phyloP scores from a whole-genome alignment of 1,284 basidiomycete species.

The Ceratobasidium sp. region DNA sequence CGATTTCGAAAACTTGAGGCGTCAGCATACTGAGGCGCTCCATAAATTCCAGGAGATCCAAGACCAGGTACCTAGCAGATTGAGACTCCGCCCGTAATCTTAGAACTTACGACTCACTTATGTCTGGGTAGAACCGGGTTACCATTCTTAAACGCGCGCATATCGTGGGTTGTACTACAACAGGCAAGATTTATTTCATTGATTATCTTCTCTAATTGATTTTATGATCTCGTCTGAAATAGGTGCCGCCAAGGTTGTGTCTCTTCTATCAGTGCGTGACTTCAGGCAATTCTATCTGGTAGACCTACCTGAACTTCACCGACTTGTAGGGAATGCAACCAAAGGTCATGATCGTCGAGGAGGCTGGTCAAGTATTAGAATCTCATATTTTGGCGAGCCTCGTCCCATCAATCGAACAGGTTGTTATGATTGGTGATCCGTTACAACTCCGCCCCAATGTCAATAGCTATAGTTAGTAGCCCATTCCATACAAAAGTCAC shows the following conservation, averaged over 20 bases:
- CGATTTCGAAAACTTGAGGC: constrained; percentile 60
- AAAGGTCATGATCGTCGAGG: constrained; percentile 73
- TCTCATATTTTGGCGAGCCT: constrained; percentile 70
- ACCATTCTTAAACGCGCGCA: constrained; percentile 45
- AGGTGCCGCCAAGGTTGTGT: constrained; percentile 52
- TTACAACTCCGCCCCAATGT: constrained; percentile 76
- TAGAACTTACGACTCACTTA: background rate
- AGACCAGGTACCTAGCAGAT: constrained; percentile 56
- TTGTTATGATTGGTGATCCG: constrained; percentile 80
- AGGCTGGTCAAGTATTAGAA: constrained; percentile 84
- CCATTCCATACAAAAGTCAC: too few relatives aligned
- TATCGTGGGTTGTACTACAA: constrained; percentile 55
- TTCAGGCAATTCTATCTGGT: background rate
- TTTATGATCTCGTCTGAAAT: background rate
- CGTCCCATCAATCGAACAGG: constrained; percentile 58
- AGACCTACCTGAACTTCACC: background rate
- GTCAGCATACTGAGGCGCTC: constrained; percentile 54
- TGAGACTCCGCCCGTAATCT: too few relatives aligned
- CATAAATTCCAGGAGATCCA: constrained; percentile 57
- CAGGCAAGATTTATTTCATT: constrained; percentile 40
- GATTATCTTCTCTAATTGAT: background rate
- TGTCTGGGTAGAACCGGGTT: constrained; percentile 41
- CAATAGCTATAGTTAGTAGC: constrained; percentile 66
- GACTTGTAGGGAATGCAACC: constrained; percentile 65
- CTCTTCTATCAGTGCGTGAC: constrained; percentile 47